Conservation (phyloP, 371 early-diverging fungal genomes). For the Mortierella sp. region DNA sequence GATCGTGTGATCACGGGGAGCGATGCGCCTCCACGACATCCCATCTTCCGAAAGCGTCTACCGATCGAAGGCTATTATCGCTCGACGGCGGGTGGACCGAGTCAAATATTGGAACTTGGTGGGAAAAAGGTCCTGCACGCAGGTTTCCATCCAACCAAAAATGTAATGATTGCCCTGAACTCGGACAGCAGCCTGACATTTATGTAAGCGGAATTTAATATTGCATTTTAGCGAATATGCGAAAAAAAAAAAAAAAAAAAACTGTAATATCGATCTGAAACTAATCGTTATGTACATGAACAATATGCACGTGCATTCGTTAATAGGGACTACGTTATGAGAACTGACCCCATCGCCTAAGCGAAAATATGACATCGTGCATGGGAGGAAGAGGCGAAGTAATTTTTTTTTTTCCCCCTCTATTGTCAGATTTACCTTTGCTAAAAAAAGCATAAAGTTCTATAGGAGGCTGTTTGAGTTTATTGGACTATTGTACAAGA, state of each 20-base stretch:
- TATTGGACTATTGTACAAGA: slow-evolving; percentile 16
- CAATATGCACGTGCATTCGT: not conserved
- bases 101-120: slow-evolving; percentile 25
- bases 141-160: slow-evolving; percentile 38
- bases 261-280: not conserved
- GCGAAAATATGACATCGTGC: no score
- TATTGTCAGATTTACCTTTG: no score
- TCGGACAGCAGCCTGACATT: slow-evolving; percentile 28
- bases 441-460: not conserved
- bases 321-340: slow-evolving; percentile 11
- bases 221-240: not conserved
- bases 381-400: no score
- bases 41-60: slow-evolving; percentile 4
- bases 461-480: not conserved
- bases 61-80: not conserved
- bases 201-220: slow-evolving; percentile 23
- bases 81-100: slow-evolving; percentile 15
- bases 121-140: slow-evolving; percentile 19
- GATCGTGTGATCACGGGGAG: not conserved
- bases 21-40: slow-evolving; percentile 1
- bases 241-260: no score
- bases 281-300: not conserved
- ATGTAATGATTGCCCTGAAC: slow-evolving; percentile 21
- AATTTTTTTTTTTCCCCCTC: no score
- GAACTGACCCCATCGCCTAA: slow-evolving; percentile 16